Conservation (phyloP, 768 basidiomycete genomes). For the Suillus placidus region DNA sequence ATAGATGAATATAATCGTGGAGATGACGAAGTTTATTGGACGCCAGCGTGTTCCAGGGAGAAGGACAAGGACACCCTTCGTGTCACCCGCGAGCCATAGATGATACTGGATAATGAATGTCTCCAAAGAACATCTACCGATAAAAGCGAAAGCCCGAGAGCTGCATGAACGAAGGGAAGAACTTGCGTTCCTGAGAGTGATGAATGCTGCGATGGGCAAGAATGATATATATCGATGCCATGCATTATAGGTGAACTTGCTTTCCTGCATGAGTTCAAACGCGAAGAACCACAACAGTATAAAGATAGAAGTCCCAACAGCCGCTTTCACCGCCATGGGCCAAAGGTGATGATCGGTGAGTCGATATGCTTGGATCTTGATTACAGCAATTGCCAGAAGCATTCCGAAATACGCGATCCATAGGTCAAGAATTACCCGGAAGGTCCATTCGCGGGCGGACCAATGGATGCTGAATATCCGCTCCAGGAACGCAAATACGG, state of each 20-base stretch:
- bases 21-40: constrained; percentile 75
- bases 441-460: constrained; percentile 86
- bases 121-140: constrained; percentile 88
- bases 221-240: constrained; percentile 86
- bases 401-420: constrained; percentile 90
- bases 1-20: constrained; percentile 79
- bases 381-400: constrained; percentile 70
- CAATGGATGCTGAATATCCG: constrained; percentile 75
- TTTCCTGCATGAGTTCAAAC: constrained; percentile 76
- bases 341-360: constrained; percentile 73
- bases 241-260: constrained; percentile 83
- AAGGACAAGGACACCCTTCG: constrained; percentile 78
- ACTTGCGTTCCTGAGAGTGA: constrained; percentile 75
- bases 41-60: constrained; percentile 76
- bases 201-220: constrained; percentile 79
- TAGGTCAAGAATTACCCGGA: constrained; percentile 86
- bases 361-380: constrained; percentile 74
- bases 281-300: constrained; percentile 76
- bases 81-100: constrained; percentile 83
- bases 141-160: constrained; percentile 72
- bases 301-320: constrained; percentile 53
- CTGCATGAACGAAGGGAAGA: constrained; percentile 68
- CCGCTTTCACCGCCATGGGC: constrained; percentile 52
- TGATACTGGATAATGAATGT: constrained; percentile 92
- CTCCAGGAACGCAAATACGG: constrained; percentile 63